These are phyloP conservation scores for Coemansia aciculifera DNA, from an alignment of 192 early-diverging fungal species.

Conservation along the genomic window DNA sequence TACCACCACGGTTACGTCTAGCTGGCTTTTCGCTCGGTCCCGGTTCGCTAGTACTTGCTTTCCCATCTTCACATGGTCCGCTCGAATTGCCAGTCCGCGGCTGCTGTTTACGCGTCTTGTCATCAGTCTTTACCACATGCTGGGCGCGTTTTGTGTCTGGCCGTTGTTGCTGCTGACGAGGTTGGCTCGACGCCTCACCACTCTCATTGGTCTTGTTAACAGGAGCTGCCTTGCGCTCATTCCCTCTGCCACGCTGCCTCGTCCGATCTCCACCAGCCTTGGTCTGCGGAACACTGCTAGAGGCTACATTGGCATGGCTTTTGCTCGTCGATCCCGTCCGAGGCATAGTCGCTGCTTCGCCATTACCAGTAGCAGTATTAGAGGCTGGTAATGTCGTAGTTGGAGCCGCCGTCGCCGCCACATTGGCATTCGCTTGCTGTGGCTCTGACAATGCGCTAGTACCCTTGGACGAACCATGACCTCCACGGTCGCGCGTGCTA, in stretches of 20 bases:
- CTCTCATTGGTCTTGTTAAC: background rate
- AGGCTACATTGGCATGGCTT: background rate
- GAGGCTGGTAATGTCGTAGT: background rate
- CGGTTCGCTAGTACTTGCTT: background rate
- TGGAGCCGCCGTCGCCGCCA: background rate
- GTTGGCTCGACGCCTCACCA: background rate
- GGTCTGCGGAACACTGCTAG: background rate
- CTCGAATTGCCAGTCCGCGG: background rate
- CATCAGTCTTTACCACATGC: background rate
- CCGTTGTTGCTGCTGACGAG: background rate
- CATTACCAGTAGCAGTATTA: background rate
- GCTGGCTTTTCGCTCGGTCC: slow-evolving; percentile 8
- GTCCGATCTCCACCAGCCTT: background rate
- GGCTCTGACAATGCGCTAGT: background rate
- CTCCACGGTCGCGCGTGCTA: background rate
- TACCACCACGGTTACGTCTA: slow-evolving; percentile 15
- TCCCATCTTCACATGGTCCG: background rate
- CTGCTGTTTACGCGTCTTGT: background rate
- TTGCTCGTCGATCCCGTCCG: slow-evolving; percentile 2
- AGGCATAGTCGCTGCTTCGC: background rate
- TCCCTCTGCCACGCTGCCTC: background rate
- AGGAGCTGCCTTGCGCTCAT: background rate
- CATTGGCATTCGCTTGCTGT: background rate
- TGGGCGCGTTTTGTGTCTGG: background rate
- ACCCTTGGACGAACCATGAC: background rate